phyloP scores from a whole-genome alignment of 129 eudicot genomes.

The Pulicaria dysenterica region DNA sequence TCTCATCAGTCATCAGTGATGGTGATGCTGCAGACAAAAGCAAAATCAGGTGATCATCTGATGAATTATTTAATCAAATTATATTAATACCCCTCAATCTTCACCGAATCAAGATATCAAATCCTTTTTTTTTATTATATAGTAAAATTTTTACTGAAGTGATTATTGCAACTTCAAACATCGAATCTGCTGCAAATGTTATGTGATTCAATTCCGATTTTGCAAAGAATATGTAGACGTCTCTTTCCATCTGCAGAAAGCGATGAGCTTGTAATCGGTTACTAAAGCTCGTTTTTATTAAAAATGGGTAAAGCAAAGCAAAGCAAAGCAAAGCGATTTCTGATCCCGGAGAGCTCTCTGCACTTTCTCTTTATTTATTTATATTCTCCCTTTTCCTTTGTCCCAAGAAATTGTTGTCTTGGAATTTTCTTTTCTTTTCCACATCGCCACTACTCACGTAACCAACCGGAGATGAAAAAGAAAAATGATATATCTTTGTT shows the following conservation, averaged over 20 bases:
- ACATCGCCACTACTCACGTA: constrained; percentile 1
- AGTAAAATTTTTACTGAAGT: not conserved
- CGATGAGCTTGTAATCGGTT: constrained; percentile 34
- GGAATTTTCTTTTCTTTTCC: constrained; percentile 30
- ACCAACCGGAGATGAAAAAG: not conserved
- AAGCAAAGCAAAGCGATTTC: constrained; percentile 34
- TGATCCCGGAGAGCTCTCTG: constrained; percentile 50
- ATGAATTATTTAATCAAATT: not conserved
- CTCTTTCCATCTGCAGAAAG: constrained; percentile 42
- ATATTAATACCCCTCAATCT: not conserved
- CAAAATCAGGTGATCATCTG: constrained; percentile 14
- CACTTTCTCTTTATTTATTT: constrained; percentile 42
- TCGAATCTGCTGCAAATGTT: constrained; percentile 18
- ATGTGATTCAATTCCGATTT: not conserved
- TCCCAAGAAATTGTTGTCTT: constrained; percentile 42
- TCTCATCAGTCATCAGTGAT: constrained; percentile 29
- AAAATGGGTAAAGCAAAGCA: constrained; percentile 38
- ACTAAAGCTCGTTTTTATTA: constrained; percentile 34
- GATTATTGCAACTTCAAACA: constrained; percentile 15
- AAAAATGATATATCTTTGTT: too few relatives aligned
- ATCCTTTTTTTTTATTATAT: not conserved
- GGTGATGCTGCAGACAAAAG: constrained; percentile 40
- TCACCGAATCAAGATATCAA: constrained; percentile 4
- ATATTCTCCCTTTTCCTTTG: constrained; percentile 35
- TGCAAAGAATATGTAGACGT: constrained; percentile 24